These are phyloP conservation scores for Breviolum minutum DNA, from an alignment of 73 alveolate genomes.

Conservation along the genomic window DNA sequence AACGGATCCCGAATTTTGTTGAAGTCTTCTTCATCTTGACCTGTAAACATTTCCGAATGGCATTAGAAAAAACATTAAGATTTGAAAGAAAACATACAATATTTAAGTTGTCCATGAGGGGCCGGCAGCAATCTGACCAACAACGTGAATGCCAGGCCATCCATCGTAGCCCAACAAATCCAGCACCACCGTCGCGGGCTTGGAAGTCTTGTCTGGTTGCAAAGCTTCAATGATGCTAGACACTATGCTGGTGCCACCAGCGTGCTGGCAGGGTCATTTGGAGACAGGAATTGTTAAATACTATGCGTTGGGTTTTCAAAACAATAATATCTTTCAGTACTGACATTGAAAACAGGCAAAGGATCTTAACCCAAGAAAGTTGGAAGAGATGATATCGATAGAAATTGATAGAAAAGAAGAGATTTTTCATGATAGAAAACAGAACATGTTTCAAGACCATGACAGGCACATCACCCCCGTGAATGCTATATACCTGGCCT, in stretches of 20 bases:
- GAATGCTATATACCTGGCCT: too few species aligned
- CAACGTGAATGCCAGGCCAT: background rate
- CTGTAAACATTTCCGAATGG: too few species aligned
- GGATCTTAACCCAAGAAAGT: background rate
- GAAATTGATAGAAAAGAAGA: too few species aligned
- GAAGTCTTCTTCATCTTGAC: background rate
- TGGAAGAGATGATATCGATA: too few species aligned
- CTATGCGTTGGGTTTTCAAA: background rate
- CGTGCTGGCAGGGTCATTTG: background rate
- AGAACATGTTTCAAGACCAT: too few species aligned
- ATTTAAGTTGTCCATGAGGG: background rate
- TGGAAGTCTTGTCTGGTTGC: background rate
- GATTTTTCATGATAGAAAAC: too few species aligned
- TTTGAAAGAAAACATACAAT: too few species aligned
- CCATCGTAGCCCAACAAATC: background rate
- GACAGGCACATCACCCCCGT: too few species aligned
- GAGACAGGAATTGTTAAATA: background rate
- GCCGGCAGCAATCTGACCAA: background rate
- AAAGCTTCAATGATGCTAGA: background rate
- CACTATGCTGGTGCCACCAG: background rate
- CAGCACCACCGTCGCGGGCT: background rate
- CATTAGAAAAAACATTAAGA: too few species aligned
- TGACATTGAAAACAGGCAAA: background rate
- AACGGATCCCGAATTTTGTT: too few species aligned
- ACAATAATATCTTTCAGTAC: background rate